Evolutionary conservation across 371 early-diverging fungal genomes (phyloP).

Genomic region (Mucor racemosus): DNA sequence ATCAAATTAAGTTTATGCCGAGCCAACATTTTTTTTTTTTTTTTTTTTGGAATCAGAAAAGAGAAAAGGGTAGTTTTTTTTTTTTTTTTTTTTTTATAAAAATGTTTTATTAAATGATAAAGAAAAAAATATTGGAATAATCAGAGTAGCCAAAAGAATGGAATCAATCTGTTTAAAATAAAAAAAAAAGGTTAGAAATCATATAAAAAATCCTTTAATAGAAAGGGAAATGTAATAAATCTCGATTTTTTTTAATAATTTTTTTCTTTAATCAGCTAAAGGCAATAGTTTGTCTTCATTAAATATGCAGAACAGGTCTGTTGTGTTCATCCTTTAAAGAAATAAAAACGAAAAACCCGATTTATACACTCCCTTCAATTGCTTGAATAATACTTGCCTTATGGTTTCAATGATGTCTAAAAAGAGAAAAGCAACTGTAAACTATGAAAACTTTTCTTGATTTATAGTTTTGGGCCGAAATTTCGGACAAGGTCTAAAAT

Average conservation of each 20-base stretch:
- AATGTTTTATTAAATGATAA: constrained; percentile 10
- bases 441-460: constrained; percentile 1
- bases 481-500: neutral
- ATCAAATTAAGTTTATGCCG: neutral
- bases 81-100: neutral
- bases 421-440: neutral
- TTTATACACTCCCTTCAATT: neutral
- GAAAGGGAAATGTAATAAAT: neutral
- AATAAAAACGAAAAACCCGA: constrained; percentile 8
- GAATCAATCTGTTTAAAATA: constrained; percentile 8
- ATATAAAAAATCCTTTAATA: neutral
- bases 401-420: neutral
- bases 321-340: constrained; percentile 29
- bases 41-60: neutral
- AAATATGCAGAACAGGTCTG: constrained; percentile 43
- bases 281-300: constrained; percentile 39
- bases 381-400: constrained; percentile 22
- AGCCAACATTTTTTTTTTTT: neutral
- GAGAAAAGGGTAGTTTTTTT: no score
- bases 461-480: constrained; percentile 3
- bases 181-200: constrained; percentile 11
- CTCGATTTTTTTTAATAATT: neutral
- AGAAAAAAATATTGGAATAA: neutral
- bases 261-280: constrained; percentile 20
- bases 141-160: neutral